Percentiles rank a stretch among this genome's conserved stretches.
These are phyloP conservation scores for Ascomycota sp. DNA, from an alignment of 2,329 filamentous ascomycete genomes.

Conservation along the genomic window DNA sequence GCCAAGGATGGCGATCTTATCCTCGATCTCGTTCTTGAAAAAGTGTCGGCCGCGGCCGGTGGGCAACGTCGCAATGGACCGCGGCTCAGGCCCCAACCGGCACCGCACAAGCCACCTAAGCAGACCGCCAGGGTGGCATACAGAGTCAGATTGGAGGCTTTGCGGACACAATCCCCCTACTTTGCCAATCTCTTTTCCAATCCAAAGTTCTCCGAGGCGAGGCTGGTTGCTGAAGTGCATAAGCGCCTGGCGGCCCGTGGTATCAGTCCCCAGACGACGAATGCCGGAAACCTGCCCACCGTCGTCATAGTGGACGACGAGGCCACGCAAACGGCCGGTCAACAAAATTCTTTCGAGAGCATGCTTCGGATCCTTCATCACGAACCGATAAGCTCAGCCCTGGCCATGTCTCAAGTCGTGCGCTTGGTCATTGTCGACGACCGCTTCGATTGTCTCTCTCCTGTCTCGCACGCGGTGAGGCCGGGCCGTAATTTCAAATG, in stretches of 20 bases:
- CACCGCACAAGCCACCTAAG: constrained; percentile 10
- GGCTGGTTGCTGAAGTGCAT: constrained; percentile 29
- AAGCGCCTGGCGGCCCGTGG: constrained; percentile 25
- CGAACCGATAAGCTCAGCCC: constrained; percentile 21
- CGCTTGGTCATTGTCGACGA: constrained; percentile 53
- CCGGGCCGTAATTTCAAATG: constrained; percentile 31
- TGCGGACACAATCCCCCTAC: constrained; percentile 46
- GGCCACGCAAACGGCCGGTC: constrained; percentile 37
- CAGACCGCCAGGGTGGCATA: constrained; percentile 26
- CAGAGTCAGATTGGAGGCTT: constrained; percentile 33
- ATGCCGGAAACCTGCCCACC: constrained; percentile 34
- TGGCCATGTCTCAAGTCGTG: constrained; percentile 37
- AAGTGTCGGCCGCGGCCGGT: constrained; percentile 29
- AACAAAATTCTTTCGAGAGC: constrained; percentile 44
- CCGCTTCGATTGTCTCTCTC: constrained; percentile 44
- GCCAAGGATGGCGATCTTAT: constrained; percentile 40
- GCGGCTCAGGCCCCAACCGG: too few species aligned
- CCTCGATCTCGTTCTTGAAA: constrained; percentile 45
- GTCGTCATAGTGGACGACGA: constrained; percentile 48
- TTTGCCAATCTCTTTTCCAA: constrained; percentile 47
- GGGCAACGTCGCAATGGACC: constrained; percentile 22
- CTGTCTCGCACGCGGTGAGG: constrained; percentile 33
- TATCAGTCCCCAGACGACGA: constrained; percentile 26
- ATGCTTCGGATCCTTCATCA: constrained; percentile 47
- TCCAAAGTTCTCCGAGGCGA: constrained; percentile 41